A percentile compares a stretch with the other conserved stretches of the same genome.
Evolutionary conservation across 805 yeast species (phyloP).

Genomic region (Schizosaccharomyces pombe): DNA sequence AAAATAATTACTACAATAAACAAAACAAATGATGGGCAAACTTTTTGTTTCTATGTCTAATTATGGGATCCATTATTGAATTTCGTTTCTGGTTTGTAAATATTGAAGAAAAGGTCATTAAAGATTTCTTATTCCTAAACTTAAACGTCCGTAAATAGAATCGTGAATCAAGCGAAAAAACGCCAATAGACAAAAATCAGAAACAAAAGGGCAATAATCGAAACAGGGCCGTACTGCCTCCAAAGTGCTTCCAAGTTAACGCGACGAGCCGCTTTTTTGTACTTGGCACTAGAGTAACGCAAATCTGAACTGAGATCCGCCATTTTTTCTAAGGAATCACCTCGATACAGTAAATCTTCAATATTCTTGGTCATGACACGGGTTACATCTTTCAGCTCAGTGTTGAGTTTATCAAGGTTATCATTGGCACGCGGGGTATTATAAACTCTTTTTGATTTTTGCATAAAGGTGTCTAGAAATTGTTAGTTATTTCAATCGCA

Average conservation of each 20-base stretch:
- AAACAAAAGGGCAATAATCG: constrained; percentile 38
- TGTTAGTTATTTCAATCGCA: neutral
- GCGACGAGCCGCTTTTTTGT: constrained; percentile 68
- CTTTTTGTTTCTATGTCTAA: too few relatives aligned
- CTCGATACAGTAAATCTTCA: constrained; percentile 82
- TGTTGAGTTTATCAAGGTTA: constrained; percentile 64
- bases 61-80: too few relatives aligned
- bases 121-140: too few relatives aligned
- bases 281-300: constrained; percentile 63
- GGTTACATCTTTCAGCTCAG: constrained; percentile 79
- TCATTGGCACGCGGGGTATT: constrained; percentile 79
- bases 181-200: constrained; percentile 67
- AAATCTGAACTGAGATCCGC: constrained; percentile 63
- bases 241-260: constrained; percentile 75
- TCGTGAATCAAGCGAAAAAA: constrained; percentile 26
- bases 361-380: constrained; percentile 90
- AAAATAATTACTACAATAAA: too few relatives aligned
- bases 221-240: constrained; percentile 75
- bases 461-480: constrained; percentile 22
- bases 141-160: too few relatives aligned
- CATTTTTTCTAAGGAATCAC: constrained; percentile 77
- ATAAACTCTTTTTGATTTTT: constrained; percentile 70
- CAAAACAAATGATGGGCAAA: too few relatives aligned
- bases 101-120: too few relatives aligned
- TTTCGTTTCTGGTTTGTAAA: too few relatives aligned